Evolutionary conservation across 2,329 filamentous ascomycete genomes (phyloP).

Genomic region (Ophiocordyceps camponoti-leonardi): DNA sequence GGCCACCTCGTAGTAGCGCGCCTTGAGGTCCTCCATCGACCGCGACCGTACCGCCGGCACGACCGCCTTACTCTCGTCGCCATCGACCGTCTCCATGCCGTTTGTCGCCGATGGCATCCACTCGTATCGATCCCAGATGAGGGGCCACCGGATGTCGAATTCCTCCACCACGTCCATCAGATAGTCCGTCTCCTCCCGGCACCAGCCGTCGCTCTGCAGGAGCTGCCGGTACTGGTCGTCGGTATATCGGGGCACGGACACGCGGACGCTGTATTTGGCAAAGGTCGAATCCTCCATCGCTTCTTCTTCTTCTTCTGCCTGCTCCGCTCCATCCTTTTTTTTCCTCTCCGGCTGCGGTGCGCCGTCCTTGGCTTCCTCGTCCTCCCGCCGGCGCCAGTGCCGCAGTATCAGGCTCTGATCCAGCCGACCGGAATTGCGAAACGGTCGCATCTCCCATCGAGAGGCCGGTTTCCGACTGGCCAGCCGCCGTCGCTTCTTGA

Average conservation of each 20-base stretch:
- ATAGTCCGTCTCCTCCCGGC: constrained; percentile 86
- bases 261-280: constrained; percentile 73
- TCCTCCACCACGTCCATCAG: constrained; percentile 58
- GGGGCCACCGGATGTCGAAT: constrained; percentile 76
- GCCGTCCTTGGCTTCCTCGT: constrained; percentile 16
- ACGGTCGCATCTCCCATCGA: constrained; percentile 51
- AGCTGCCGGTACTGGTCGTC: constrained; percentile 72
- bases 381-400: constrained; percentile 60
- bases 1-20: constrained; percentile 75
- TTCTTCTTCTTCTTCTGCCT: constrained; percentile 10
- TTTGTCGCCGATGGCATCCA: constrained; percentile 34
- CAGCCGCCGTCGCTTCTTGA: constrained; percentile 39
- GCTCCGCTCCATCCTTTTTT: too few species aligned
- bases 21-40: constrained; percentile 79
- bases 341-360: constrained; percentile 13
- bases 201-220: constrained; percentile 64
- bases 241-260: constrained; percentile 64
- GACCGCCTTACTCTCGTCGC: constrained; percentile 33
- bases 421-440: constrained; percentile 59
- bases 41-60: constrained; percentile 37
- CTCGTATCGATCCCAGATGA: constrained; percentile 89
- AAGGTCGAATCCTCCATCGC: constrained; percentile 45
- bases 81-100: constrained; percentile 25
- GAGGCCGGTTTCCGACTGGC: constrained; percentile 36
- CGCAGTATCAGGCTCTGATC: constrained; percentile 51